Conservation (phyloP, 2,329 filamentous ascomycete genomes). For the Cladosporium sp. region DNA sequence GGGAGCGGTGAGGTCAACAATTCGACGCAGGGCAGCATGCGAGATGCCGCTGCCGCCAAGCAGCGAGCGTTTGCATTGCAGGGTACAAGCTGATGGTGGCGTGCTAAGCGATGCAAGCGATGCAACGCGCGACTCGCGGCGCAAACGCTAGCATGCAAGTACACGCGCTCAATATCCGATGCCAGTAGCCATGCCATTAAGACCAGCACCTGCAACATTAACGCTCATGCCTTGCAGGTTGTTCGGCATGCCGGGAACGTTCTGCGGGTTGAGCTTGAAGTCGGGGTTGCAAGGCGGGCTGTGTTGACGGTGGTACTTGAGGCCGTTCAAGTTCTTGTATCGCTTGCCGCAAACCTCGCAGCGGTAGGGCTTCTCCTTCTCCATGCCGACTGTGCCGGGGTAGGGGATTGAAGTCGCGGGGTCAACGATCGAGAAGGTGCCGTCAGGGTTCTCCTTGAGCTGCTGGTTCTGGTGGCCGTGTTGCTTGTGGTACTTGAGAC, state of each 20-base stretch:
- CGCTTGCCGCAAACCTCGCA: slow-evolving; percentile 97
- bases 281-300: slow-evolving; percentile 90
- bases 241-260: slow-evolving; percentile 36
- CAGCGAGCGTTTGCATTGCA: slow-evolving; percentile 23
- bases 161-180: slow-evolving; percentile 31
- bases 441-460: slow-evolving; percentile 92
- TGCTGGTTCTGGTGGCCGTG: slow-evolving; percentile 97
- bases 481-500: slow-evolving; percentile 83
- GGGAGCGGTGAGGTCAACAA: slow-evolving; percentile 11
- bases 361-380: slow-evolving; percentile 98
- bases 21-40: slow-evolving; percentile 7
- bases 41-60: slow-evolving; percentile 17
- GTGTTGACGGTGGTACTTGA: slow-evolving; percentile 81
- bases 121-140: slow-evolving; percentile 12
- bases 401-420: slow-evolving; percentile 93
- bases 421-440: slow-evolving; percentile 97
- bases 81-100: slow-evolving; percentile 20
- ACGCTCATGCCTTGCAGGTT: slow-evolving; percentile 47
- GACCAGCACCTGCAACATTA: slow-evolving; percentile 54
- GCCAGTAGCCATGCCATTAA: slow-evolving; percentile 50
- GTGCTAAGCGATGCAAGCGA: neutral
- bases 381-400: slow-evolving; percentile 96
- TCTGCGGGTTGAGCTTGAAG: slow-evolving; percentile 54
- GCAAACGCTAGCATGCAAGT: slow-evolving; percentile 15
- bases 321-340: slow-evolving; percentile 97